Base-by-base conservation (phyloP, 306 rosid species). In the Dalbergia cochinchinensis region DNA sequence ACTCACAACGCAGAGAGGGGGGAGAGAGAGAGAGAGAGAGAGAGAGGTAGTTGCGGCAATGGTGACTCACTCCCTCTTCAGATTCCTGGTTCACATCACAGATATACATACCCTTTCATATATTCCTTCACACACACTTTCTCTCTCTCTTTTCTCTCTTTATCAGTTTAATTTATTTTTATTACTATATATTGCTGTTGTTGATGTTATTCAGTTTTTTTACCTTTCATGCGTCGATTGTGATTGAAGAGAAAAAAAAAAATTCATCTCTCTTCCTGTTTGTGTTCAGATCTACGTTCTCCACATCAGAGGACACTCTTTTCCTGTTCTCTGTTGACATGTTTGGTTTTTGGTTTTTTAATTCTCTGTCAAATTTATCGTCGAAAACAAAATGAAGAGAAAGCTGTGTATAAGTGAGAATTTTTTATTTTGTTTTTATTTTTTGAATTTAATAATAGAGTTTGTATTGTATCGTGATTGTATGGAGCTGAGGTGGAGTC, bases 401-500 rank as follows among this genome's bases (percentile, higher is more conserved):
- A 8, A 4, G 8, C 4, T 53, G 7, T 34, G 7, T 18, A 6
- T 42, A 6, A 8, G 47, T 42, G 10, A 42, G 16, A 7, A 13
- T 41, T 33, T 37, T 31, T 71, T 20, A n/a, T 20, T 20, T 20
- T 20, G 22, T 20, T 42, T 60, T 57, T 50, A n/a, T 16, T 45
- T 75, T 57, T 11, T 47, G n/a, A 50, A 50, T 50, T 50, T 50
- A 15, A 50, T 4, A 4, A 1, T 50, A 5, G 7, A 50, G 9
- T 7, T 42, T 42, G 47, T 7, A 8, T 42, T 8, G 47, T 42
- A 12, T 8, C 10, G 10, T 10, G 7, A 54, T 16, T 48, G 26
- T 34, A 20, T 68, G 60, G 73, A 73, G 82, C 33, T 63, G 82
- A 78, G 90, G 89, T 73, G 87, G 86, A 87, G 95, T 84, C 97